Base-by-base conservation (phyloP, 106 monocot species). In the Dioscorea alata region DNA sequence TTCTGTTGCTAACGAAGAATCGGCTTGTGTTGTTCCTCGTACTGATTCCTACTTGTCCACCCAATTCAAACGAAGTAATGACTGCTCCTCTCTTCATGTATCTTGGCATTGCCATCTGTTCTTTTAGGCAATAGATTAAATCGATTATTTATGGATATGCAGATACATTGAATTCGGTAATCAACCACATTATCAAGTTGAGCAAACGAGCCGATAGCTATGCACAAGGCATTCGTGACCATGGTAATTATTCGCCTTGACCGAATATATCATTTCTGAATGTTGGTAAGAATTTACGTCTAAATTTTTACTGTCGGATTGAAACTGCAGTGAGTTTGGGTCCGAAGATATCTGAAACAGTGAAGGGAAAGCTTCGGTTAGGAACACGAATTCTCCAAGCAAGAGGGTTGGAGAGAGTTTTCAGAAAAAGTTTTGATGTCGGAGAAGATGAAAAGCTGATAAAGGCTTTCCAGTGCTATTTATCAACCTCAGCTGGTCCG, bases 401-500 rank as follows among this genome's bases (percentile, higher is more conserved):
- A 16, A 75, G 81, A 59, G 81, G 75, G 13, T 20, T 81, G 2
- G 62, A 67, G 18, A 81, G 60, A 81, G 81, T 71, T 19, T 81
- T 81, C 49, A 54, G 57, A 16, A 42, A 60, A 63, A 61, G 23
- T 31, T 81, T 81, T 63, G 68, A 66, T 0, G 61, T 63, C 32
- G 57, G 18, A 17, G 72, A 75, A 72, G 66, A 63, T 49, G 81
- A 81, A 70, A 81, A 54, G 57, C 67, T 81, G 57, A 23, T 64
- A n/a, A 81, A 75, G 67, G 81, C 75, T 8, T 76, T 23, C 32
- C 72, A 73, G 49, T 76, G 82, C 22, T 77, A 76, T 69, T 48
- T 76, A 14, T 82, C 76, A 23, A 76, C 82, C 7, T 76, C 82
- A 0, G 76, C 73, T 2, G 82, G 82, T 54, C 82, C 82, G 21